phyloP scores from a whole-genome alignment of 2,329 filamentous ascomycete species.

The Thielaviopsis ethacetica region DNA sequence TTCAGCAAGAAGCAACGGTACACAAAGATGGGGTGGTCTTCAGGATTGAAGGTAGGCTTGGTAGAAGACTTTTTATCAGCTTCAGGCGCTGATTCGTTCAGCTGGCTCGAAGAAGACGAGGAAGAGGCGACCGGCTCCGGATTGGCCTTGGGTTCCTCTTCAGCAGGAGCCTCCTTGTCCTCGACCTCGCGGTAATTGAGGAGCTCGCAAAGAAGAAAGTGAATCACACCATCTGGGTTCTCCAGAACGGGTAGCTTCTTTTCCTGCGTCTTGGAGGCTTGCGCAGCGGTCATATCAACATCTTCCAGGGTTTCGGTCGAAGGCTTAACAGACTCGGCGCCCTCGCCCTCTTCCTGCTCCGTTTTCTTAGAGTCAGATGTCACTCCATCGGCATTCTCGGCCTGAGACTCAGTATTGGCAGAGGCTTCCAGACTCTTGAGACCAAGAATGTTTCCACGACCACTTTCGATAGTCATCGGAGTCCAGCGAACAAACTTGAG shows the following conservation, averaged over 20 bases:
- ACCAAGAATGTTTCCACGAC: constrained; percentile 10
- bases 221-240: constrained; percentile 85
- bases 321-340: constrained; percentile 34
- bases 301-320: constrained; percentile 40
- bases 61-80: constrained; percentile 24
- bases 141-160: constrained; percentile 16
- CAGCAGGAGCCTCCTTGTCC: constrained; percentile 44
- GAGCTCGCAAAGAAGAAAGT: constrained; percentile 85
- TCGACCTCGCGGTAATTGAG: constrained; percentile 86
- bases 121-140: constrained; percentile 21
- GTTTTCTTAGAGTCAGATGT: constrained; percentile 1
- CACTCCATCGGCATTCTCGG: not conserved
- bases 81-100: not conserved
- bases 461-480: constrained; percentile 1
- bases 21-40: constrained; percentile 89
- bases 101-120: constrained; percentile 7
- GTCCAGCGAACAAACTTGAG: constrained; percentile 32
- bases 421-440: constrained; percentile 3
- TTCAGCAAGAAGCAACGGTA: constrained; percentile 92
- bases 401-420: not conserved
- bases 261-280: constrained; percentile 47
- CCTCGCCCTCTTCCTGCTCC: not conserved
- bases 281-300: constrained; percentile 40
- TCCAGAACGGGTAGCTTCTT: constrained; percentile 69
- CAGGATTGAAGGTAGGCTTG: constrained; percentile 71